phyloP scores from a whole-genome alignment of 2,329 filamentous ascomycete species.

The Didymella pinodella region DNA sequence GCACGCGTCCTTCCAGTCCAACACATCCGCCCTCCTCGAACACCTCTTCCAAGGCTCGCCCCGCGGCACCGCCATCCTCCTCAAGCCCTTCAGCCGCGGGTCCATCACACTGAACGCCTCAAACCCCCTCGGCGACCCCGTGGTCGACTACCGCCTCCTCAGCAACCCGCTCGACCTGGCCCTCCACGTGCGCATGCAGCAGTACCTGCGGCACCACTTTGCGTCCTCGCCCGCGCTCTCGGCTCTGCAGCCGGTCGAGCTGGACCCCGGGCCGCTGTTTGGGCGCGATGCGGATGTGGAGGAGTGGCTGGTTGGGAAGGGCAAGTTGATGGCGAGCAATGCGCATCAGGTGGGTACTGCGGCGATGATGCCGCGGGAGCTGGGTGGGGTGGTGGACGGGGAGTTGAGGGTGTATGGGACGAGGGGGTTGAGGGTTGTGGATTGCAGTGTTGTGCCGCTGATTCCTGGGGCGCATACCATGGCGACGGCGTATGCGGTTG shows the following conservation, averaged over 20 bases:
- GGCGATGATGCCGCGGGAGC: constrained; percentile 33
- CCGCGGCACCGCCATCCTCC: constrained; percentile 7
- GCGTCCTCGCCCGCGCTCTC: constrained; percentile 18
- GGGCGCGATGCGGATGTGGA: constrained; percentile 28
- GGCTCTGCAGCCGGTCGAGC: constrained; percentile 37
- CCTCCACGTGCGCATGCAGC: constrained; percentile 30
- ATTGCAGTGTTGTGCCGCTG: constrained; percentile 35
- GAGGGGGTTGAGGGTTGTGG: constrained; percentile 32
- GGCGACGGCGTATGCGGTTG: constrained; percentile 35
- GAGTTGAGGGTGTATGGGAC: constrained; percentile 33
- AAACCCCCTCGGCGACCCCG: constrained; percentile 33
- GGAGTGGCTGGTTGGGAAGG: constrained; percentile 14
- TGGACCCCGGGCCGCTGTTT: constrained; percentile 30
- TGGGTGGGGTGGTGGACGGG: constrained; percentile 29
- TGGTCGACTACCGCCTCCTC: constrained; percentile 42
- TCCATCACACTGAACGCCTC: constrained; percentile 42
- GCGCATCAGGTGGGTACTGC: constrained; percentile 29
- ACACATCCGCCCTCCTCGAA: constrained; percentile 6
- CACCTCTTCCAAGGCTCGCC: constrained; percentile 12
- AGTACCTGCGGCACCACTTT: constrained; percentile 18
- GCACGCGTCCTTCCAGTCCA: neutral
- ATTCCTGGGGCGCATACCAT: constrained; percentile 32
- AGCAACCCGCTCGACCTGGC: constrained; percentile 41
- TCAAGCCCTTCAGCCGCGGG: constrained; percentile 42
- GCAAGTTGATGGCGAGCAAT: constrained; percentile 17